Conservation (phyloP, 257 asterid species). For the Solanum corneliomulleri region DNA sequence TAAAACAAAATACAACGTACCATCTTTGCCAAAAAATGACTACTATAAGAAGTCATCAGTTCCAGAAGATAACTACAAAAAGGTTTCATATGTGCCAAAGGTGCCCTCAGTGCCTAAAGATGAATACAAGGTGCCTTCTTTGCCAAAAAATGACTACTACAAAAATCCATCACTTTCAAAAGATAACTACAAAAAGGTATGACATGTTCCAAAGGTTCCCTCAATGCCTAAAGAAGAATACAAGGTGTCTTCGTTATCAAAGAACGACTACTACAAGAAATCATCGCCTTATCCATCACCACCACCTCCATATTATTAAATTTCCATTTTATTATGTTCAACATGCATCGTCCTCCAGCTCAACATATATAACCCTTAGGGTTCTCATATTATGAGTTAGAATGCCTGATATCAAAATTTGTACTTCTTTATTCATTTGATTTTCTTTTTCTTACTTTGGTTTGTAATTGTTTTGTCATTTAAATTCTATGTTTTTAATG, state of each 20-base stretch:
- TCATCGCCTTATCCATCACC: not conserved
- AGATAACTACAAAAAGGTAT: not conserved
- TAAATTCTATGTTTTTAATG: no score
- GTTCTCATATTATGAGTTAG: not conserved
- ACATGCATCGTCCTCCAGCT: not conserved
- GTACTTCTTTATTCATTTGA: no score
- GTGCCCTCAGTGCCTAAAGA: not conserved
- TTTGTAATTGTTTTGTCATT: not conserved
- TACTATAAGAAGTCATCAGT: not conserved
- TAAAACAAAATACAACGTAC: not conserved
- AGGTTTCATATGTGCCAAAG: not conserved
- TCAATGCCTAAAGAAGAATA: not conserved
- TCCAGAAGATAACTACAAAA: not conserved
- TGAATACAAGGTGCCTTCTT: not conserved
- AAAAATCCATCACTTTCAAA: not conserved
- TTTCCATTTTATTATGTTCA: not conserved
- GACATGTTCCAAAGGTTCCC: not conserved
- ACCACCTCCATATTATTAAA: not conserved
- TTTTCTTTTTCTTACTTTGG: not conserved
- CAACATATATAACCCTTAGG: not conserved
- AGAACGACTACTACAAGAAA: not conserved
- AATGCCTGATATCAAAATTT: not conserved
- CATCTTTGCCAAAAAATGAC: not conserved
- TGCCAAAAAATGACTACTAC: not conserved
- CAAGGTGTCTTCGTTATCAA: not conserved